A percentile compares a stretch with the other conserved stretches of the same genome.
Evolutionary conservation across 345 rosid genomes (phyloP).

Genomic region (Luvunga scandens): DNA sequence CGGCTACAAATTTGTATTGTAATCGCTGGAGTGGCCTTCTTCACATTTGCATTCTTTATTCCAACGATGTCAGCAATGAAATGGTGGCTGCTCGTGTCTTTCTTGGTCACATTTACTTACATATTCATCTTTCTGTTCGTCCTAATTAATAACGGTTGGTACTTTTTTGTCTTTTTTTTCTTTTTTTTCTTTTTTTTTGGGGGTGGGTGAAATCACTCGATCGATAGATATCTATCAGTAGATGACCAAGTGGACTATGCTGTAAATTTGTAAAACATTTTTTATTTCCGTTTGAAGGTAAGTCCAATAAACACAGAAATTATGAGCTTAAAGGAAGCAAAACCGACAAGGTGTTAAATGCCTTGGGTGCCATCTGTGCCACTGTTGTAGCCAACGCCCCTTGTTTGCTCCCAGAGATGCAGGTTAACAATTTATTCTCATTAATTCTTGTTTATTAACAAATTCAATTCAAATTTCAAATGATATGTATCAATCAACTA

Average conservation of each 20-base stretch:
- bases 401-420: constrained; percentile 34
- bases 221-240: no score
- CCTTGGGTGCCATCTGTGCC: constrained; percentile 29
- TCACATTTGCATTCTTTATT: constrained; percentile 17
- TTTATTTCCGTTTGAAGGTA: constrained; percentile 10
- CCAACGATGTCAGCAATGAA: constrained; percentile 37
- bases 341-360: constrained; percentile 19
- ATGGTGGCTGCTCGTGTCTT: constrained; percentile 28
- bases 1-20: constrained; percentile 27
- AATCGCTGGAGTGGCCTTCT: constrained; percentile 29
- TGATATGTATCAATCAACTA: no score
- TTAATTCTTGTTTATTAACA: background rate
- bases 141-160: constrained; percentile 22
- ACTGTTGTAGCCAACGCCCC: constrained; percentile 19
- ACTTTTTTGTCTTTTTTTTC: background rate
- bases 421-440: constrained; percentile 9
- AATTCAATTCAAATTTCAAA: background rate
- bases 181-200: no score
- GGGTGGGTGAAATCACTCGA: no score
- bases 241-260: no score
- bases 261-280: no score
- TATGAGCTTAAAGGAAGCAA: constrained; percentile 20
- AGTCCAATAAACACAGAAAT: constrained; percentile 8
- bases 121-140: constrained; percentile 12
- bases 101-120: constrained; percentile 21